Evolutionary conservation across 495 filamentous ascomycete species (phyloP).

Genomic region (Hyaloscypha hepaticicola): DNA sequence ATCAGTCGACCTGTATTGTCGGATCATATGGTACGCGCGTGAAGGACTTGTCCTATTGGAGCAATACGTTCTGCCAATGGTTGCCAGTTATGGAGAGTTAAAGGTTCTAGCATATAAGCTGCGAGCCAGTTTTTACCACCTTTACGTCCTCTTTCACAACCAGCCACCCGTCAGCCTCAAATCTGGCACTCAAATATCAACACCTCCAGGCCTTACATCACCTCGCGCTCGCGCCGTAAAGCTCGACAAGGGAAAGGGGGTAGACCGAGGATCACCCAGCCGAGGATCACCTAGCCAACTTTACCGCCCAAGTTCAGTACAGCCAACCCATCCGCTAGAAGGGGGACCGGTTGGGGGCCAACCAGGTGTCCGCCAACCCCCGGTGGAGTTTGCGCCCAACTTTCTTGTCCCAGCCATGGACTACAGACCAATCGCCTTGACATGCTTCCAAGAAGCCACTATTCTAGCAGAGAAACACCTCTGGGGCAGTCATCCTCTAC

Average conservation of each 20-base stretch:
- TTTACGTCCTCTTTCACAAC: conserved; percentile 96
- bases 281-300: conserved; percentile 18
- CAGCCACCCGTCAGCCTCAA: conserved; percentile 43
- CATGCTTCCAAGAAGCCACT: conserved; percentile 76
- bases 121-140: conserved; percentile 90
- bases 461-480: conserved; percentile 71
- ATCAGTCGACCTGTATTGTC: conserved; percentile 80
- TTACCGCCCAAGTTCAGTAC: conserved; percentile 37
- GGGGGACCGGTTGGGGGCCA: conserved; percentile 46
- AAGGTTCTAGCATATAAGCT: conserved; percentile 90
- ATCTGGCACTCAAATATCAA: conserved; percentile 21
- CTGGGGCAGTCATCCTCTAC: conserved; percentile 85
- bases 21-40: conserved; percentile 93
- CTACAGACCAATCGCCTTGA: conserved; percentile 77
- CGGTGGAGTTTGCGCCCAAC: conserved; percentile 41
- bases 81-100: conserved; percentile 66
- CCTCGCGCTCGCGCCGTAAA: conserved; percentile 25
- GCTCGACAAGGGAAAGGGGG: conserved; percentile 31
- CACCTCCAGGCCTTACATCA: conserved; percentile 33
- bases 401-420: conserved; percentile 80
- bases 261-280: conserved; percentile 25
- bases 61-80: conserved; percentile 80
- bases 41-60: conserved; percentile 88
- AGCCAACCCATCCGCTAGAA: conserved; percentile 44
- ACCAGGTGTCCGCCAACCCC: conserved; percentile 1